Percentiles rank a stretch among this genome's conserved stretches.
Conservation (phyloP, 441 rosid species). For the Erodium chrysanthum region DNA sequence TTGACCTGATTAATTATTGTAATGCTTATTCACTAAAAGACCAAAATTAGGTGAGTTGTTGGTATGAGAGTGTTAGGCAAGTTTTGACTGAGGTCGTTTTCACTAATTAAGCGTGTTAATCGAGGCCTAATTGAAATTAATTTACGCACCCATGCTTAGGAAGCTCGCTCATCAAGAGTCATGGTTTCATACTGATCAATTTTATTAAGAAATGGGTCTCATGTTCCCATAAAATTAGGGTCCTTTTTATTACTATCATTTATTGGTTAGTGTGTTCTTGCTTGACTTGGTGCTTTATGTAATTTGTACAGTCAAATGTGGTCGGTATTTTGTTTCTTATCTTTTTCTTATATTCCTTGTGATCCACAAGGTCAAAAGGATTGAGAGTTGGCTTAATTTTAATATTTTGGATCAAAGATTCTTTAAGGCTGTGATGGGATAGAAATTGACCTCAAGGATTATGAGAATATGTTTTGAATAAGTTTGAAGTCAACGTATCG, state of each 20-base stretch:
- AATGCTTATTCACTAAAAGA: background rate
- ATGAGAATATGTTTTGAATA: too few species aligned
- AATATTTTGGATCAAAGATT: too few species aligned
- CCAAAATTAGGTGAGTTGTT: conserved; percentile 16
- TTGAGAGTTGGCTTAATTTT: too few species aligned
- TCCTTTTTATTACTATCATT: too few species aligned
- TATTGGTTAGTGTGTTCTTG: background rate
- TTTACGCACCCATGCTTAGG: conserved; percentile 12
- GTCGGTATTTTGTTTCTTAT: too few species aligned
- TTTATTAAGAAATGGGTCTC: background rate
- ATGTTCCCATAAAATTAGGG: background rate
- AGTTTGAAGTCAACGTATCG: too few species aligned
- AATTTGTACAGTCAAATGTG: too few species aligned
- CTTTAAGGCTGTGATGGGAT: too few species aligned
- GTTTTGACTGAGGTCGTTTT: conserved; percentile 22
- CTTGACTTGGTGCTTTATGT: background rate
- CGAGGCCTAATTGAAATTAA: conserved; percentile 17
- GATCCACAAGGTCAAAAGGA: too few species aligned
- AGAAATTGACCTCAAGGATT: too few species aligned
- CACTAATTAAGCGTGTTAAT: background rate
- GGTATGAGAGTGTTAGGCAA: conserved; percentile 28
- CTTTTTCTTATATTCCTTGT: too few species aligned
- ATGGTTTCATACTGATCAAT: background rate
- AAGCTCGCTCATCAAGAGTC: background rate
- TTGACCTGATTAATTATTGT: background rate